Evolutionary conservation across 768 basidiomycete genomes (phyloP), one percentile per base, ranked within the genome.

Genomic region (Amanita phalloides): DNA sequence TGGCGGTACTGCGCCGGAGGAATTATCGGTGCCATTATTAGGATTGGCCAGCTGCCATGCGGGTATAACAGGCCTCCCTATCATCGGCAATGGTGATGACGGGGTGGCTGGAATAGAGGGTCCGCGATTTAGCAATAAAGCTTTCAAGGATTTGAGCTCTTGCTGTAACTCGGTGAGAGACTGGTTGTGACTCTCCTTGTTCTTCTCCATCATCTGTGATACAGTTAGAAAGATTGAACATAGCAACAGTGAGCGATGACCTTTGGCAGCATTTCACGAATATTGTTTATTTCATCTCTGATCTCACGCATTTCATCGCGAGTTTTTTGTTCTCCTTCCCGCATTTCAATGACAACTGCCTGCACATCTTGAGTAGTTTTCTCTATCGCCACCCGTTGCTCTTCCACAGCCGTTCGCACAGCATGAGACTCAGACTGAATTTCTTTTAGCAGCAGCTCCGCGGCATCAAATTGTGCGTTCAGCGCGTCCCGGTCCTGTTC

Each of bases 71-170:
- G 86, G 87, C 56, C 79, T 74, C 0, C 78, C 78, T 3, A 79
- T 60, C 21, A 76, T 62, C 2, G 74, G 71, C 11, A 81, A 64
- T n/a, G 82, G 74, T 0, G 78, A 71, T 2, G 77, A 62, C 26
- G 78, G 70, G 20, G 74, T 70, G 55, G 70, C 73, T 1, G 80
- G 59, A 28, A 71, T 60, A 17, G 67, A 65, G 5, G 84, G 71
- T 5, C 85, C 79, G 32, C 87, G 81, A 56, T 81, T 89, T 6
- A 94, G 74, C 6, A 97, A 70, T 23, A 98, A 75, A 0, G 93
- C 82, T 65, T 97, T 97, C 55, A 98, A 72, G 0, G 94, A 97
- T 62, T 93, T 92, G 60, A 98, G 77, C 62, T 98, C 95, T 58
- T 91, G 84, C 59, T 96, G 93, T 10, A 98, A 74, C 59, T 97